A percentile compares a stretch with the other conserved stretches of the same genome.
Conservation (phyloP, 1,139 yeast genomes). For the Pichia sp. region DNA sequence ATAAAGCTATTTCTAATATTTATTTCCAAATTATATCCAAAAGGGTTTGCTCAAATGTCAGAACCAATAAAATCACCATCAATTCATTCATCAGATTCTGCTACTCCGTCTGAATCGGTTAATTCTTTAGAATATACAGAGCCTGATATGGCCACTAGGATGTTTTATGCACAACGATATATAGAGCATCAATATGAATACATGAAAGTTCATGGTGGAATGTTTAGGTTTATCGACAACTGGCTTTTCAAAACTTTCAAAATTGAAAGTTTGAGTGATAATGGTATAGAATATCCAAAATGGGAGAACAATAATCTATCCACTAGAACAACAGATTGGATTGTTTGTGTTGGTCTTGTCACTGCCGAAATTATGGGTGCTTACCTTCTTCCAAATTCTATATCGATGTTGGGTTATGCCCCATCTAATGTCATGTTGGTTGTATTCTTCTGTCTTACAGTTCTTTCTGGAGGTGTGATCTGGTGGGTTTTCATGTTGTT, state of each 20-base stretch:
- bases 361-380: conserved; percentile 49
- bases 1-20: too few relatives aligned
- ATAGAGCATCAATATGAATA: conserved; percentile 19
- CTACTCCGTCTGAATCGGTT: too few relatives aligned
- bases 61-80: too few relatives aligned
- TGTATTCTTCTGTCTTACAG: conserved; percentile 39
- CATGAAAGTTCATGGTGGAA: neutral
- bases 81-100: too few relatives aligned
- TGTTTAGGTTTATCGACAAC: conserved; percentile 3
- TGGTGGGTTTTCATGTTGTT: conserved; percentile 29
- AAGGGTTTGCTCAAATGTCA: too few relatives aligned
- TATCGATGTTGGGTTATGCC: conserved; percentile 41
- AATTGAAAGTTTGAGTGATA: conserved; percentile 10
- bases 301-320: conserved; percentile 19
- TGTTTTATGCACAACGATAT: conserved; percentile 23
- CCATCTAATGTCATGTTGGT: conserved; percentile 40
- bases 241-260: conserved; percentile 4
- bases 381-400: conserved; percentile 41
- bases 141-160: conserved; percentile 14
- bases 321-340: conserved; percentile 19
- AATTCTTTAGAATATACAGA: neutral
- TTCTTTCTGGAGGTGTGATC: conserved; percentile 30
- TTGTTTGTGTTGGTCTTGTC: conserved; percentile 40
- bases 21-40: too few relatives aligned
- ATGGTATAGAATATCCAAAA: conserved; percentile 13